Conservation (phyloP, 176 grass and related monocot species). For the Avena eriantha region DNA sequence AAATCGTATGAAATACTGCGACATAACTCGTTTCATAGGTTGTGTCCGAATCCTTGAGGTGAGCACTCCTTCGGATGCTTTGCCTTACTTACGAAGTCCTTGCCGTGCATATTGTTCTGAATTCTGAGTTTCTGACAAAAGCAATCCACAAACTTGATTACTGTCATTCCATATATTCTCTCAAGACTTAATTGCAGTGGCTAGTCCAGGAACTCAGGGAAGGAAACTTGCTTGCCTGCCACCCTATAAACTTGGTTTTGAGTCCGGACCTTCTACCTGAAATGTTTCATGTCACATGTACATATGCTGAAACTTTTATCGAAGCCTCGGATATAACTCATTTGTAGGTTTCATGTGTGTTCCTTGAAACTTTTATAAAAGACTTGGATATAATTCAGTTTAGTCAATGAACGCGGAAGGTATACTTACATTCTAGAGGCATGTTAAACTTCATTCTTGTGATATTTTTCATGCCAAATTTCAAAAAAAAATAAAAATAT, state of each 20-base stretch:
- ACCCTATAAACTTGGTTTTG: background rate
- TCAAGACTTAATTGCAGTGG: background rate
- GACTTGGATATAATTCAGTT: too few relatives aligned
- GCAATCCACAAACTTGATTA: background rate
- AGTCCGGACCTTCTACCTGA: background rate
- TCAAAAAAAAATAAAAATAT: too few relatives aligned
- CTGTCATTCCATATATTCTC: background rate
- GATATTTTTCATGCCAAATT: too few relatives aligned
- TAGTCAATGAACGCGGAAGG: background rate
- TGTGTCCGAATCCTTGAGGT: constrained; percentile 94
- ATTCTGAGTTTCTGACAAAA: background rate
- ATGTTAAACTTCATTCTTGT: too few relatives aligned
- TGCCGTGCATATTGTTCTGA: background rate
- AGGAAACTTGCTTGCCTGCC: background rate
- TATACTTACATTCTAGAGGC: background rate
- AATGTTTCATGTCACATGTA: background rate
- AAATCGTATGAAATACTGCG: too few relatives aligned
- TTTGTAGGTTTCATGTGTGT: too few relatives aligned
- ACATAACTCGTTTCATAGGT: background rate
- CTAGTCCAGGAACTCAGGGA: background rate
- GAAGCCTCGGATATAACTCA: too few relatives aligned
- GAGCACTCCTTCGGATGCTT: background rate
- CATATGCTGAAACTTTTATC: too few relatives aligned
- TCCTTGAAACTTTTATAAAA: too few relatives aligned
- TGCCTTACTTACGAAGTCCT: background rate